Evolutionary conservation across 176 grass and related monocot species (phyloP).

Genomic region (Oryza rufipogon): DNA sequence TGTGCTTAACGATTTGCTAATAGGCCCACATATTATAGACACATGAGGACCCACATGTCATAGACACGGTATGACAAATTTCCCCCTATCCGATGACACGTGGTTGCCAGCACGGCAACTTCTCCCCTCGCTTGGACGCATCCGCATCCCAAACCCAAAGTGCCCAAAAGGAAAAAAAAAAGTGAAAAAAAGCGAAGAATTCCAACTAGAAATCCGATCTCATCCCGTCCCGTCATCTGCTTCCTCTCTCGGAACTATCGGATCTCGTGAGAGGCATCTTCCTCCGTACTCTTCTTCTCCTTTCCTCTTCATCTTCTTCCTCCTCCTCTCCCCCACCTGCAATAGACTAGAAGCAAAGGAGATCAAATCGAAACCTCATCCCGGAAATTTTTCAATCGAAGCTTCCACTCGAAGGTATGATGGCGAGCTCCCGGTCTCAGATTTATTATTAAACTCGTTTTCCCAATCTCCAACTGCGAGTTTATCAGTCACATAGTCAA

Average conservation of each 20-base stretch:
- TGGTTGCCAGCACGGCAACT: conserved; percentile 45
- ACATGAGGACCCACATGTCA: too few relatives aligned
- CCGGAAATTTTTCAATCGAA: background rate
- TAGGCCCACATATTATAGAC: too few relatives aligned
- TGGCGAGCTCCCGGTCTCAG: background rate
- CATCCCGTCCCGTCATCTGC: background rate
- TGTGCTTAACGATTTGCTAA: too few relatives aligned
- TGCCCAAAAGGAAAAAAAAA: background rate
- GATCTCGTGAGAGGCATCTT: conserved; percentile 22
- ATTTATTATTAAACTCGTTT: background rate
- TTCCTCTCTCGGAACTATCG: conserved; percentile 41
- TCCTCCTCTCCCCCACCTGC: background rate
- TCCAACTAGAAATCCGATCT: background rate
- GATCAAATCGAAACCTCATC: background rate
- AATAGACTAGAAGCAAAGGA: background rate
- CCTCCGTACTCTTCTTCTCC: background rate
- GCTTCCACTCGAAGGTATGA: conserved; percentile 20
- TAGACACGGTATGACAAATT: too few relatives aligned
- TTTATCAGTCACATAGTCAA: conserved; percentile 14
- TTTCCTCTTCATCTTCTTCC: background rate
- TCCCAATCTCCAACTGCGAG: background rate
- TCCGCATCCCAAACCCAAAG: background rate
- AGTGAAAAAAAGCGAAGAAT: background rate
- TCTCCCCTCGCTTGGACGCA: background rate
- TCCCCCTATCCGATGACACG: conserved; percentile 33